These are phyloP conservation scores for Microsporum canis DNA, from an alignment of 2,329 filamentous ascomycete genomes.

Conservation along the genomic window DNA sequence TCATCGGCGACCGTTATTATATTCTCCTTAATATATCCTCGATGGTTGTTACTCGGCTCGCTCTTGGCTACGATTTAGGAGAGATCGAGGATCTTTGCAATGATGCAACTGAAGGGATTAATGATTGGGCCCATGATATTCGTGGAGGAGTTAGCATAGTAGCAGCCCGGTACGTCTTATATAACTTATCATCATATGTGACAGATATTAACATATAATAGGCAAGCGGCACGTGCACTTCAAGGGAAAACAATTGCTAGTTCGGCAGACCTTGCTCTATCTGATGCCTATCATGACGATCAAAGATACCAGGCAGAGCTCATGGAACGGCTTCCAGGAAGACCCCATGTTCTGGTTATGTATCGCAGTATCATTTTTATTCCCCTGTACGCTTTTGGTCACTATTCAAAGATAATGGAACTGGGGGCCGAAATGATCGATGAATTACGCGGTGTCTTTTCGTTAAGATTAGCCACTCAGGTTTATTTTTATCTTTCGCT, in stretches of 20 bases:
- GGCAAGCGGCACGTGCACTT: constrained; percentile 47
- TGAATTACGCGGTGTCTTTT: constrained; percentile 37
- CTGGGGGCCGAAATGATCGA: constrained; percentile 31
- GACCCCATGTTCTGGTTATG: constrained; percentile 36
- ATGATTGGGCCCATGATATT: constrained; percentile 46
- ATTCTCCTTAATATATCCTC: constrained; percentile 48
- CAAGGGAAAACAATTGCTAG: constrained; percentile 48
- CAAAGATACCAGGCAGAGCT: constrained; percentile 39
- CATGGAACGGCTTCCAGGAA: constrained; percentile 36
- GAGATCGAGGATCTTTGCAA: constrained; percentile 49
- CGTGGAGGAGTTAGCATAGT: constrained; percentile 49
- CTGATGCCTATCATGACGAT: constrained; percentile 44
- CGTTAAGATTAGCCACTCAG: constrained; percentile 32
- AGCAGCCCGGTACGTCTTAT: constrained; percentile 31
- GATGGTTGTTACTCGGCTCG: constrained; percentile 47
- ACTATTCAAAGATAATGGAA: constrained; percentile 36
- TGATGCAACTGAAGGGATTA: constrained; percentile 46
- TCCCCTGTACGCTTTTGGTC: constrained; percentile 37
- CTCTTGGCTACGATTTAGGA: constrained; percentile 45
- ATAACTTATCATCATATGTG: neutral
- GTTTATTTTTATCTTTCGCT: constrained; percentile 38
- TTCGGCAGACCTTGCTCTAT: constrained; percentile 40
- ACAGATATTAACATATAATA: constrained; percentile 11
- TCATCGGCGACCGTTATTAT: constrained; percentile 48
- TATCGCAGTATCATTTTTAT: constrained; percentile 43